phyloP scores from a whole-genome alignment of 768 basidiomycete species.

The Candolleomyces aberdarensis region DNA sequence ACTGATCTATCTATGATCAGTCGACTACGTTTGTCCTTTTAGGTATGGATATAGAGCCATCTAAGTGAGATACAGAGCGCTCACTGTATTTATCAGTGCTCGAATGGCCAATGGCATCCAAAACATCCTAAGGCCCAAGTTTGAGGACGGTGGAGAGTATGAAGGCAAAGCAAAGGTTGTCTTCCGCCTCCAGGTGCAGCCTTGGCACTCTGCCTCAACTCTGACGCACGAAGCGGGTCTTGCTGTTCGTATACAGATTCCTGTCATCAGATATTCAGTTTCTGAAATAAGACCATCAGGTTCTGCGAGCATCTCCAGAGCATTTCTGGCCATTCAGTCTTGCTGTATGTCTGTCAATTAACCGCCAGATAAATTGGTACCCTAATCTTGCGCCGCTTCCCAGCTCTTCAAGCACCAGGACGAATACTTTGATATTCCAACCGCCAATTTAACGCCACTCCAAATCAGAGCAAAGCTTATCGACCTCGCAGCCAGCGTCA shows the following conservation, averaged over 20 bases:
- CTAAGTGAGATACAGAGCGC: neutral
- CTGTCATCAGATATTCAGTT: neutral
- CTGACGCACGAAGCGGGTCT: constrained; percentile 79
- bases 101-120: constrained; percentile 63
- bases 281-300: constrained; percentile 38
- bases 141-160: constrained; percentile 59
- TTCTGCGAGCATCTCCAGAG: constrained; percentile 67
- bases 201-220: constrained; percentile 78
- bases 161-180: constrained; percentile 72
- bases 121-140: constrained; percentile 53
- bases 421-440: constrained; percentile 78
- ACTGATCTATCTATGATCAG: constrained; percentile 28
- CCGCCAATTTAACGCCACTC: constrained; percentile 60
- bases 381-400: neutral
- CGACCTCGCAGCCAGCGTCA: constrained; percentile 49
- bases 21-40: constrained; percentile 87
- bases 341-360: constrained; percentile 38
- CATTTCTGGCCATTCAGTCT: constrained; percentile 78
- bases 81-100: constrained; percentile 35
- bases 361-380: neutral
- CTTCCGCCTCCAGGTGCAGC: constrained; percentile 69
- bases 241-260: constrained; percentile 46
- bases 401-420: constrained; percentile 76
- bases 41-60: constrained; percentile 38
- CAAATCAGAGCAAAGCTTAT: constrained; percentile 77